These are phyloP conservation scores for Peltaster fructicola DNA, from an alignment of 2,329 filamentous ascomycete species.

Conservation along the genomic window DNA sequence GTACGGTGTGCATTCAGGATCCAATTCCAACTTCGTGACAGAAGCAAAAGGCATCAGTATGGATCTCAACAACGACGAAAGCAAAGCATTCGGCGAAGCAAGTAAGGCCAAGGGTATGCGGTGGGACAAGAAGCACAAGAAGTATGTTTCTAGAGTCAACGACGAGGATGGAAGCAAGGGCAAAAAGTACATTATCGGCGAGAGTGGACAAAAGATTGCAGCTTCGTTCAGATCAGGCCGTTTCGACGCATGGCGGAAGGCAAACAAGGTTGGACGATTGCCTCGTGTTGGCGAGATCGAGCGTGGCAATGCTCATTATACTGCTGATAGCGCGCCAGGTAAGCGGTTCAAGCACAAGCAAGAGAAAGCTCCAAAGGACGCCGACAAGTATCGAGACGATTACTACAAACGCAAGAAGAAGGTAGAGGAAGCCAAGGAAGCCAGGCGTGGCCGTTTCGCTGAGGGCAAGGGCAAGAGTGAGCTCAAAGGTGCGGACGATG, in stretches of 20 bases:
- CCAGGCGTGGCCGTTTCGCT: conserved; percentile 55
- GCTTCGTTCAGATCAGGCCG: conserved; percentile 83
- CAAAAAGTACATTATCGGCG: conserved; percentile 57
- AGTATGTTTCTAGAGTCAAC: conserved; percentile 82
- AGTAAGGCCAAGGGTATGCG: conserved; percentile 55
- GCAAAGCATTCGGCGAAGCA: conserved; percentile 61
- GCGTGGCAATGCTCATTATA: conserved; percentile 18
- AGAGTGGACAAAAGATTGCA: conserved; percentile 90
- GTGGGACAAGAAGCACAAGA: conserved; percentile 94
- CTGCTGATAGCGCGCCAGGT: conserved; percentile 21
- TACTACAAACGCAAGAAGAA: conserved; percentile 83
- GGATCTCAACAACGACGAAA: conserved; percentile 84
- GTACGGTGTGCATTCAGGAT: conserved; percentile 69
- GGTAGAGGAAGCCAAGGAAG: conserved; percentile 72
- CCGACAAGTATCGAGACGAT: conserved; percentile 83
- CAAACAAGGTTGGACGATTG: conserved; percentile 61
- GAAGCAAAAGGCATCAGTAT: conserved; percentile 77
- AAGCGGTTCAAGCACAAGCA: conserved; percentile 69
- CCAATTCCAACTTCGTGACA: conserved; percentile 60
- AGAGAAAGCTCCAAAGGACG: conserved; percentile 77
- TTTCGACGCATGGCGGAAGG: conserved; percentile 82
- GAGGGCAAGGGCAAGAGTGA: conserved; percentile 62
- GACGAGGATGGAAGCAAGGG: conserved; percentile 80
- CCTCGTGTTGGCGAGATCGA: conserved; percentile 75
- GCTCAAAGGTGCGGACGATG: conserved; percentile 66